These are phyloP conservation scores for Biscutella laevigata DNA, from an alignment of 441 rosid species.

Conservation along the genomic window DNA sequence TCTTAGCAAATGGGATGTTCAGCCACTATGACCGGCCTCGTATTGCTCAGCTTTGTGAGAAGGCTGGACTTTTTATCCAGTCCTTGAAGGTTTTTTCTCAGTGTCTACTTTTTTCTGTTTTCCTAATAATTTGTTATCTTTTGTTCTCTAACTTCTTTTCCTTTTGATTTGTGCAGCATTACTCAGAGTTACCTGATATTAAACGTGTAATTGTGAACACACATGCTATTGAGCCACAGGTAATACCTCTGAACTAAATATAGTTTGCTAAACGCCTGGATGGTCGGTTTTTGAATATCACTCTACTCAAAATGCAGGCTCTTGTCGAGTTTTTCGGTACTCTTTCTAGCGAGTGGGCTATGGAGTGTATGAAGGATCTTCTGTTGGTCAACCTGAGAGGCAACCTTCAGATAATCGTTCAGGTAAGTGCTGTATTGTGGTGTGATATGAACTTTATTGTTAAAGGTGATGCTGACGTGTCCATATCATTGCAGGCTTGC, in stretches of 20 bases:
- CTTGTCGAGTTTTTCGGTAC: conserved; percentile 97
- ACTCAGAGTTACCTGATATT: conserved; percentile 84
- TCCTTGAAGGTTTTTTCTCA: conserved; percentile 63
- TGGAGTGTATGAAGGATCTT: conserved; percentile 99
- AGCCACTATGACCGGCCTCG: conserved; percentile 97
- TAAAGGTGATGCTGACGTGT: no score
- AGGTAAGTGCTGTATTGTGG: conserved; percentile 40
- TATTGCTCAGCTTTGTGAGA: conserved; percentile 94
- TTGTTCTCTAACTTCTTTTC: conserved; percentile 6
- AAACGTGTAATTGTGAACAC: conserved; percentile 97
- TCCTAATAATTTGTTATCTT: not conserved
- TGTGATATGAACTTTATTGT: no score
- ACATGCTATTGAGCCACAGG: conserved; percentile 99
- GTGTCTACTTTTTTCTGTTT: not conserved
- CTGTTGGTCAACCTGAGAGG: conserved; percentile 79
- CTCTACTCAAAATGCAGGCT: conserved; percentile 43
- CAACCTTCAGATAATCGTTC: conserved; percentile 96
- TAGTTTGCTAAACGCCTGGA: conserved; percentile 5
- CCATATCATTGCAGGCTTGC: conserved; percentile 51
- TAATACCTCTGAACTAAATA: conserved; percentile 21
- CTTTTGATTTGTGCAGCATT: conserved; percentile 59
- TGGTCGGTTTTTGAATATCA: conserved; percentile 1
- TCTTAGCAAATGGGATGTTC: conserved; percentile 98
- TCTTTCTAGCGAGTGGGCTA: conserved; percentile 96
- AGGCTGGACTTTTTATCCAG: conserved; percentile 84